These are phyloP conservation scores for Zancudomyces culisetae DNA, from an alignment of 371 early-diverging fungal genomes.

Conservation along the genomic window DNA sequence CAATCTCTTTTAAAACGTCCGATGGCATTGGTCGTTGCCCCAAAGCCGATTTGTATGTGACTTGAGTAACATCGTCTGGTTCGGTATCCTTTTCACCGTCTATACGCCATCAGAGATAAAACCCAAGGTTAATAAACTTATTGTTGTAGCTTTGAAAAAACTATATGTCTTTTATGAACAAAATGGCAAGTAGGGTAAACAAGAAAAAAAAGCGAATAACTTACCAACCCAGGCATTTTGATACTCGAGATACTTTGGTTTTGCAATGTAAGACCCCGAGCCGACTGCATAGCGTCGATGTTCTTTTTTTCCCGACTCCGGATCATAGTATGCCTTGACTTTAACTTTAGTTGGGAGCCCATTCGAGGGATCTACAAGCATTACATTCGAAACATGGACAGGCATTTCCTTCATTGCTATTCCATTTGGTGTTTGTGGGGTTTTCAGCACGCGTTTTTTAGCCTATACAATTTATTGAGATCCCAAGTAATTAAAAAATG, in stretches of 20 bases:
- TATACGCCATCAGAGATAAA: not conserved
- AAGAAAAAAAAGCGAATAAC: too few relatives aligned
- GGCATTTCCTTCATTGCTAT: conserved; percentile 38
- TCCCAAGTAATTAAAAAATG: too few relatives aligned
- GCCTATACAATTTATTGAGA: not conserved
- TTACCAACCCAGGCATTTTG: conserved; percentile 24
- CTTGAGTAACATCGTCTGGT: conserved; percentile 22
- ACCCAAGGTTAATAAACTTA: not conserved
- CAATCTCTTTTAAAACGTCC: conserved; percentile 18
- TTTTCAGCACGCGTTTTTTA: conserved; percentile 31
- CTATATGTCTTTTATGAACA: too few relatives aligned
- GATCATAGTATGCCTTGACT: conserved; percentile 5
- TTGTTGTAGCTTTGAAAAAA: too few relatives aligned
- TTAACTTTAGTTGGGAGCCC: conserved; percentile 24
- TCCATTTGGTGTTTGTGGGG: conserved; percentile 21
- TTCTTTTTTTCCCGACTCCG: conserved; percentile 24
- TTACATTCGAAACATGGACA: conserved; percentile 39
- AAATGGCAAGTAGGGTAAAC: not conserved
- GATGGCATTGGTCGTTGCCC: conserved; percentile 30
- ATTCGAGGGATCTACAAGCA: conserved; percentile 35
- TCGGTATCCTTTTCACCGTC: conserved; percentile 28
- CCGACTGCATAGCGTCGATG: conserved; percentile 27
- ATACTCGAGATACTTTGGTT: conserved; percentile 23
- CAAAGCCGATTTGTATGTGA: conserved; percentile 24
- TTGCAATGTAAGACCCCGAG: conserved; percentile 30